phyloP scores from a whole-genome alignment of 352 stramenopile genomes.

The Globisporangium ultimum region DNA sequence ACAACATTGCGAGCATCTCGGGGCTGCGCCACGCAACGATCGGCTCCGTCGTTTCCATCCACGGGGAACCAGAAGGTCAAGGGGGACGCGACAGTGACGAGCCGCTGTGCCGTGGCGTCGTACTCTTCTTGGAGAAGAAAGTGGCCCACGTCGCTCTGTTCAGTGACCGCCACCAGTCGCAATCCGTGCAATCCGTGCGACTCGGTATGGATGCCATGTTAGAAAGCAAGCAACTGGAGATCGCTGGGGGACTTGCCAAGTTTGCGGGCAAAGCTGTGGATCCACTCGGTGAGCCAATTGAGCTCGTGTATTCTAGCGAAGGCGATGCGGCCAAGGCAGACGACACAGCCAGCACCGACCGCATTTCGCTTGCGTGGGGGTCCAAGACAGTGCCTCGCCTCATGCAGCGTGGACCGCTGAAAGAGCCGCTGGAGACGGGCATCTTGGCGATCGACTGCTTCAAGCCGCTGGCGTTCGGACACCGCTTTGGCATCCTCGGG shows the following conservation, averaged over 20 bases:
- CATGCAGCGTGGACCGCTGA: constrained; percentile 50
- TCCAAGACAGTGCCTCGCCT: constrained; percentile 61
- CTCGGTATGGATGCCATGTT: constrained; percentile 67
- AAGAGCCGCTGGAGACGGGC: constrained; percentile 53
- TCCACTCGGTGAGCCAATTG: constrained; percentile 40
- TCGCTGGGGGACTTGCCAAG: constrained; percentile 38
- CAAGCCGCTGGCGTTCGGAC: constrained; percentile 65
- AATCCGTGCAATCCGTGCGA: constrained; percentile 25
- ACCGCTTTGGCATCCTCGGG: constrained; percentile 64
- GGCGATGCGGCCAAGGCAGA: neutral
- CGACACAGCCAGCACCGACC: constrained; percentile 2
- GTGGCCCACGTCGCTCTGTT: constrained; percentile 59
- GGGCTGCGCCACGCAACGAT: constrained; percentile 68
- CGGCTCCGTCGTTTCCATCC: constrained; percentile 60
- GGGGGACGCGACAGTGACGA: neutral
- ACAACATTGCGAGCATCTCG: constrained; percentile 68
- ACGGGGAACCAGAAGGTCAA: neutral
- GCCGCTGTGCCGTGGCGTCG: constrained; percentile 38
- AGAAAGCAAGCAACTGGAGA: constrained; percentile 42
- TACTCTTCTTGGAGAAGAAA: constrained; percentile 63
- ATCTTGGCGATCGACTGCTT: constrained; percentile 76
- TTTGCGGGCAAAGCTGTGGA: constrained; percentile 49
- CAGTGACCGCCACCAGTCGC: constrained; percentile 17
- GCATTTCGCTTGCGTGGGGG: constrained; percentile 48
- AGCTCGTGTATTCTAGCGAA: constrained; percentile 15